These are phyloP conservation scores for Malassezia slooffiae DNA, from an alignment of 1,284 basidiomycete genomes.

Conservation along the genomic window DNA sequence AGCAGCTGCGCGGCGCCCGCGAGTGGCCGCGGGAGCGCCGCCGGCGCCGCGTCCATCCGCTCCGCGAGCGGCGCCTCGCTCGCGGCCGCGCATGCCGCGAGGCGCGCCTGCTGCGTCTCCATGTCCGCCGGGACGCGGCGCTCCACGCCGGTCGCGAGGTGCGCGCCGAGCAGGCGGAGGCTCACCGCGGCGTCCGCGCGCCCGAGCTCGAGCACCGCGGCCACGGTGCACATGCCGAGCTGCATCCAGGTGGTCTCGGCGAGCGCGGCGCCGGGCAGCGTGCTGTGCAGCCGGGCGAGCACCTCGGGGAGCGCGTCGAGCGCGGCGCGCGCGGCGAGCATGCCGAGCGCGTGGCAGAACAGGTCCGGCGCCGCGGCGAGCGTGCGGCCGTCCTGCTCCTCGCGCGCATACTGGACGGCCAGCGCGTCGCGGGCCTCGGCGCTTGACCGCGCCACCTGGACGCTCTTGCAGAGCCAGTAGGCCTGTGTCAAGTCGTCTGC, in stretches of 20 bases:
- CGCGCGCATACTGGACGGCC: constrained; percentile 67
- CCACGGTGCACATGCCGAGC: constrained; percentile 68
- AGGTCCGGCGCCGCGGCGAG: constrained; percentile 68
- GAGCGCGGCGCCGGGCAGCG: neutral
- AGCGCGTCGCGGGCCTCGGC: constrained; percentile 74
- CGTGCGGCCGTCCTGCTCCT: constrained; percentile 53
- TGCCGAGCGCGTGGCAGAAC: constrained; percentile 82
- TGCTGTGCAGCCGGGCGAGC: constrained; percentile 59
- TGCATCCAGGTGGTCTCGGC: constrained; percentile 87
- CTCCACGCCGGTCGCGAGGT: neutral
- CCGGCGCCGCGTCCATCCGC: neutral
- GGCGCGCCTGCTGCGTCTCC: neutral
- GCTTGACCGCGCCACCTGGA: constrained; percentile 58
- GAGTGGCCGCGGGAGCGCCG: neutral
- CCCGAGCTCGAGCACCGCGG: constrained; percentile 74
- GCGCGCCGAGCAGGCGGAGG: constrained; percentile 1
- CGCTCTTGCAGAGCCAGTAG: constrained; percentile 93
- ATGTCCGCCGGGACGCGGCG: constrained; percentile 2
- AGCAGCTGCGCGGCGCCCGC: neutral
- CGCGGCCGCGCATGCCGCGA: neutral
- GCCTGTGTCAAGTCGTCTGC: constrained; percentile 69
- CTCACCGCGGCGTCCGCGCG: constrained; percentile 58
- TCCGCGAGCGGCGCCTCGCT: neutral
- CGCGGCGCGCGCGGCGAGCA: constrained; percentile 87
- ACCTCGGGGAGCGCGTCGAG: constrained; percentile 77